phyloP scores from a whole-genome alignment of 306 rosid species.

The Adenanthera pavonina region DNA sequence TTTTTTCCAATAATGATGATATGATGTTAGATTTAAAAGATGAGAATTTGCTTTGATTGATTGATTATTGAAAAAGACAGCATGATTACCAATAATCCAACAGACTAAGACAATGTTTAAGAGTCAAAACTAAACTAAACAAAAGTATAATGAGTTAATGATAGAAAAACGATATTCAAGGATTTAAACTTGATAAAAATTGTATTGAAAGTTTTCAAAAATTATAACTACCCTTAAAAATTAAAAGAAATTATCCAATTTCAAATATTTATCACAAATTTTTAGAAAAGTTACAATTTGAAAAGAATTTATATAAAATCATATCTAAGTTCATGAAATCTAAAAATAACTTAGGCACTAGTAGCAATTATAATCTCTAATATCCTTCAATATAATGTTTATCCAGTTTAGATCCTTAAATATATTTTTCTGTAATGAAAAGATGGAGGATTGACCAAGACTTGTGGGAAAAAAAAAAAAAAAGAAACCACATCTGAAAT shows the following conservation, averaged over 20 bases:
- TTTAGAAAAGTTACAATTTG: background rate
- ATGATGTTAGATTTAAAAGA: constrained; percentile 26
- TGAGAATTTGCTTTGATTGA: background rate
- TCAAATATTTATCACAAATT: background rate
- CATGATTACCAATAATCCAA: constrained; percentile 23
- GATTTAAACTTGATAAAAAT: background rate
- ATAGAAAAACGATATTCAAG: background rate
- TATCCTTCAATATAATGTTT: background rate
- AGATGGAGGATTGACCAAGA: constrained; percentile 23
- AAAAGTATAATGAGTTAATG: background rate
- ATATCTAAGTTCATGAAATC: background rate
- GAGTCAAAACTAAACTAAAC: constrained; percentile 22
- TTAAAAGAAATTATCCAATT: background rate
- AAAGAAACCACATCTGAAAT: background rate
- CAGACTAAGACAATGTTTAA: background rate
- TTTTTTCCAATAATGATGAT: background rate
- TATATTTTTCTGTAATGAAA: background rate
- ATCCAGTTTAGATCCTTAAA: background rate
- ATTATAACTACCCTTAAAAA: background rate
- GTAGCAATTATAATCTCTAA: background rate
- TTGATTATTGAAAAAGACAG: background rate
- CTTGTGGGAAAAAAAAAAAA: constrained; percentile 33
- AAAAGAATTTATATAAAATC: background rate
- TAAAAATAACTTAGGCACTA: background rate
- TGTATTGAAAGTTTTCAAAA: background rate